Conservation (phyloP, 108 stramenopile species). For the Nitzschia putrida region DNA sequence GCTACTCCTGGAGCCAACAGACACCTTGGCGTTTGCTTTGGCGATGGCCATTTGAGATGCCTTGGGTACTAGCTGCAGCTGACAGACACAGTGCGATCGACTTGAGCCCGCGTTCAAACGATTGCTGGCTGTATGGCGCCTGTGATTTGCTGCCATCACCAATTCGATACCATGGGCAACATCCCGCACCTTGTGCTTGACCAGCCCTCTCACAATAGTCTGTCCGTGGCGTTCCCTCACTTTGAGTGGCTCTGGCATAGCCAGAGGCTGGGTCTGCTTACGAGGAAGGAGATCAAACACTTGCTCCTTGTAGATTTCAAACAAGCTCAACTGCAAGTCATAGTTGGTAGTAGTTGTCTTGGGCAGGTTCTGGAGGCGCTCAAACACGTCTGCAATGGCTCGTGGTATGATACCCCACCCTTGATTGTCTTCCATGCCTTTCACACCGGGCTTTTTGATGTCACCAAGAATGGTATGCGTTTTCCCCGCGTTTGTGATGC, state of each 20-base stretch:
- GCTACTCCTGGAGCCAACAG: neutral
- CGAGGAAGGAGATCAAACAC: constrained; percentile 88
- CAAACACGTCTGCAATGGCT: constrained; percentile 70
- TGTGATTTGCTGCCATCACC: constrained; percentile 58
- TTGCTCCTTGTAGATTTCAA: constrained; percentile 98
- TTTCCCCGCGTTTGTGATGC: constrained; percentile 98
- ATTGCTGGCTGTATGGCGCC: constrained; percentile 85
- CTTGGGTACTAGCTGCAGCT: constrained; percentile 63
- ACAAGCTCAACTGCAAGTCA: constrained; percentile 79
- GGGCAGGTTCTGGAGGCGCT: constrained; percentile 31
- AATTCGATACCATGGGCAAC: constrained; percentile 69
- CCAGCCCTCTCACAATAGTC: constrained; percentile 81
- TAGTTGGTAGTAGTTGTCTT: constrained; percentile 2
- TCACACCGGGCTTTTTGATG: constrained; percentile 29
- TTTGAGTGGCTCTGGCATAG: constrained; percentile 61
- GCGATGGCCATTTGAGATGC: neutral
- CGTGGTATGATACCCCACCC: constrained; percentile 83
- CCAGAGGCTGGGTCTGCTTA: constrained; percentile 9
- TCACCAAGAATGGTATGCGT: constrained; percentile 95
- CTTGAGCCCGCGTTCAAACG: constrained; percentile 88
- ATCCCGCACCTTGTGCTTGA: constrained; percentile 68
- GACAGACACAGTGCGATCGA: constrained; percentile 93
- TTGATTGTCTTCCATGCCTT: constrained; percentile 31
- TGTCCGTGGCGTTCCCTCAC: constrained; percentile 85
- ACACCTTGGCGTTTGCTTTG: neutral